A percentile compares a stretch with the other conserved stretches of the same genome.
Evolutionary conservation across 805 yeast genomes (phyloP).

Genomic region (Teunomyces aglyptinius): DNA sequence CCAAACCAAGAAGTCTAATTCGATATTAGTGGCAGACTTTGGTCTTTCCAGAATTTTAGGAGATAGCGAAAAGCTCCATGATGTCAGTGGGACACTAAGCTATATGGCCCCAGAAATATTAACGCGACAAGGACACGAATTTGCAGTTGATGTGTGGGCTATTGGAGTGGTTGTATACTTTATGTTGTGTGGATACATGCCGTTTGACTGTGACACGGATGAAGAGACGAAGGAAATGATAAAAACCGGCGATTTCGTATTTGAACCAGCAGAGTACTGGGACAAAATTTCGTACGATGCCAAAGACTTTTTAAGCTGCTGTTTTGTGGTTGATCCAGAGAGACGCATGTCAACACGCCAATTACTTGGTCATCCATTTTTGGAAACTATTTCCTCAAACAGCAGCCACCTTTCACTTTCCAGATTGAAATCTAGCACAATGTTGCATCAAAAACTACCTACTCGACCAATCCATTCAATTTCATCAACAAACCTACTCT

Average conservation of each 20-base stretch:
- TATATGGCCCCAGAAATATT: constrained; percentile 74
- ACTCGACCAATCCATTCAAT: not conserved
- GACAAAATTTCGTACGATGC: constrained; percentile 49
- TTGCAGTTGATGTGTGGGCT: constrained; percentile 72
- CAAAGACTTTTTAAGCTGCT: constrained; percentile 53
- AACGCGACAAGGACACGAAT: constrained; percentile 53
- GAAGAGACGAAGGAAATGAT: constrained; percentile 68
- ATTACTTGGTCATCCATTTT: constrained; percentile 46
- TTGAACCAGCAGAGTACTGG: constrained; percentile 64
- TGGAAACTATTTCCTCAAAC: not conserved
- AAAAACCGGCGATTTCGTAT: constrained; percentile 52
- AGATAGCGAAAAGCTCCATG: constrained; percentile 29
- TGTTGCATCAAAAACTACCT: constrained; percentile 1
- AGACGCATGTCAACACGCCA: constrained; percentile 47
- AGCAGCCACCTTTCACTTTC: constrained; percentile 4
- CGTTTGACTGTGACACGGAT: constrained; percentile 72
- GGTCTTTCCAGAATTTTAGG: constrained; percentile 56
- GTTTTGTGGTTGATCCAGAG: constrained; percentile 47
- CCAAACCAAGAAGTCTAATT: constrained; percentile 26
- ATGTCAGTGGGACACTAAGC: constrained; percentile 68
- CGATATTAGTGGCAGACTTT: constrained; percentile 55
- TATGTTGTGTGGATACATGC: constrained; percentile 71
- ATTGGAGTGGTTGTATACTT: constrained; percentile 71
- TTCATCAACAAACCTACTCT: constrained; percentile 8
- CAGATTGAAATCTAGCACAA: constrained; percentile 6